Evolutionary conservation across 192 early-diverging fungal genomes (phyloP), one percentile per base, ranked within the genome.

Genomic region (Entomortierella chlamydospora): DNA sequence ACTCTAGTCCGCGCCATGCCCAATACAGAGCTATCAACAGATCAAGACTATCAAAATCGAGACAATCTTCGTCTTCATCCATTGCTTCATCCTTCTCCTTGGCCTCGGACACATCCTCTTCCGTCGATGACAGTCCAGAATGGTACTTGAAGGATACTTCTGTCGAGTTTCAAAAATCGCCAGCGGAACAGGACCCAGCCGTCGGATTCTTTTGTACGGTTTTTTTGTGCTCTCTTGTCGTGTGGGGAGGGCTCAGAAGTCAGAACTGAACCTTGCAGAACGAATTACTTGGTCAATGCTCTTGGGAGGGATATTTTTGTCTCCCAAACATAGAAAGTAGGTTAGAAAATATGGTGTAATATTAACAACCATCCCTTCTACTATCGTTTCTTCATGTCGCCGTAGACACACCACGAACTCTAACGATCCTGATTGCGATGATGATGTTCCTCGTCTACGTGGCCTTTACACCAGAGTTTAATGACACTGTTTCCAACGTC

Each of bases 381-480:
- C 15, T 47, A 47, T 12, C 15, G 2, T 47, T 12, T 20, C 15
- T 47, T 47, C 15, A 15, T 47, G 4, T 3, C 12, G 2, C 4
- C 15, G 2, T 47, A 89, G 88, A 85, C 60, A 85, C 85, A 50
- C 86, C 90, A 29, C 79, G 86, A 31, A 88, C 88, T 0, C 39
- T 91, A 30, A 86, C 87, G 10, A 88, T 84, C 9, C 60, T 89
- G 49, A 50, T 70, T 7, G 68, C 61, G 9, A 74, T 88, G 68
- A 57, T 91, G 25, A 56, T 78, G 1, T 64, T 64, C 20, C 64
- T 89, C 11, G 77, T 91, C 26, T 91, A 89, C 62, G 85, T 87
- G 28, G 88, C 86, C 9, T 68, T 88, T 29, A 57, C 62, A 31
- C 82, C 85, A 12, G 86, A 88, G 41, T 58, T 81, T 22, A 84